A percentile compares a stretch with the other conserved stretches of the same genome.
Evolutionary conservation across 1,284 basidiomycete genomes (phyloP).

Genomic region (Cryptococcus maquisensis): DNA sequence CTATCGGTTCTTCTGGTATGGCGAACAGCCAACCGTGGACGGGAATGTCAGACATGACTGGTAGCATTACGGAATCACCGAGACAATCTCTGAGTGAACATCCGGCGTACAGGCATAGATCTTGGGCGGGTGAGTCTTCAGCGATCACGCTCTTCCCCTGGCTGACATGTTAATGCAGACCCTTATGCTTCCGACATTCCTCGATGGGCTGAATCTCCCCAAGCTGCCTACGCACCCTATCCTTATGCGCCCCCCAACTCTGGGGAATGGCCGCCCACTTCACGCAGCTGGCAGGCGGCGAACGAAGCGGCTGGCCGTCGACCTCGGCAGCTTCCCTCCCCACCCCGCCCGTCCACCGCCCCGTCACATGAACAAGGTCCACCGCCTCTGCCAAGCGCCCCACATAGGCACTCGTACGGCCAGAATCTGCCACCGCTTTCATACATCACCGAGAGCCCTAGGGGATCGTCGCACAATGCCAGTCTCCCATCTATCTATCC

Average conservation of each 20-base stretch:
- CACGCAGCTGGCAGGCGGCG: background rate
- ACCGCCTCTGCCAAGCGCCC: background rate
- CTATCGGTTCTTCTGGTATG: background rate
- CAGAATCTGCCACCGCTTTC: conserved; percentile 15
- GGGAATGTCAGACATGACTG: background rate
- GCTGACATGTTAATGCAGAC: background rate
- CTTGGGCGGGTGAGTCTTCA: background rate
- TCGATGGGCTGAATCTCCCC: background rate
- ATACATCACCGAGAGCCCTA: conserved; percentile 10
- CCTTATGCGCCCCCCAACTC: conserved; percentile 4
- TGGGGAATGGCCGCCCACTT: conserved; percentile 5
- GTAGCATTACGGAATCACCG: background rate
- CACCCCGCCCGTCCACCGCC: conserved; percentile 12
- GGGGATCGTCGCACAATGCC: too few species aligned
- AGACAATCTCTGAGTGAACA: conserved; percentile 5
- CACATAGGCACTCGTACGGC: background rate
- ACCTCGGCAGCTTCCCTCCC: conserved; percentile 1
- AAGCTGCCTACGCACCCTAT: conserved; percentile 2
- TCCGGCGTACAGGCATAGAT: too few species aligned
- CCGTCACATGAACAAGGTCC: conserved; percentile 10
- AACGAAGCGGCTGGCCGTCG: conserved; percentile 1
- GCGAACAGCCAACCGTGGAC: background rate
- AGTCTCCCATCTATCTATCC: too few species aligned
- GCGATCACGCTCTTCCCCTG: background rate
- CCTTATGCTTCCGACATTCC: background rate